Evolutionary conservation across 192 early-diverging fungal species (phyloP), one percentile per base, ranked within the genome.

Genomic region (Rhizophagus clarus): DNA sequence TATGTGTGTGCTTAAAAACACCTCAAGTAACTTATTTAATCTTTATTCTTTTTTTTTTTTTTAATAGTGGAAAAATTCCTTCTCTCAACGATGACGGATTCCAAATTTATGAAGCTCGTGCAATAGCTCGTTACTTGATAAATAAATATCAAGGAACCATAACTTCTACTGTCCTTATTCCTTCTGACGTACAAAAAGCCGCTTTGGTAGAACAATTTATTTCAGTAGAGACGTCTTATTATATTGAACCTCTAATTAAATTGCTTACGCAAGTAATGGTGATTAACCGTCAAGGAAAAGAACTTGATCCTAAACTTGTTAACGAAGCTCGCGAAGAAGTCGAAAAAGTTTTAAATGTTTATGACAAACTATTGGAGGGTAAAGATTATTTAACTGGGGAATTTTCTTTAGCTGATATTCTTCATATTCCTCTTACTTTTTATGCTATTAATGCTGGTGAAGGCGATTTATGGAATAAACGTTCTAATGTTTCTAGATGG

Each of bases 91-190:
- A 87, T 56, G 83, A 64, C 7, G 79, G 47, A 56, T 82, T 76
- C 56, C 10, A 47, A 26, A 45, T 87, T 10, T 84, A 66, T n/a
- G 86, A 87, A 61, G 81, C 85, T 11, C 83, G 80, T 49, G 85
- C 86, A 10, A 87, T 87, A 31, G 24, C 29, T 32, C 78, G 83
- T 32, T 87, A 87, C 60, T 64, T 87, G 64, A 76, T 67, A 7
- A 51, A 72, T 24, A 29, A n/a, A n/a, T n/a, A n/a, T n/a, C n/a
- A n/a, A n/a, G n/a, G n/a, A n/a, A 69, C 29, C 2, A 34, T 40
- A 45, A 77, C 2, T 15, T 81, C 82, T 10, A 74, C 63, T 5
- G 6, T 72, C 20, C 77, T 87, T 66, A 62, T 82, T 8, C 84
- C 83, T 34, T 34, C 61, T 12, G 83, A 84, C 49, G 28, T 66